Evolutionary conservation across 2,329 filamentous ascomycete species (phyloP), one percentile per base, ranked within the genome.

Genomic region (Talaromyces amestolkiae): DNA sequence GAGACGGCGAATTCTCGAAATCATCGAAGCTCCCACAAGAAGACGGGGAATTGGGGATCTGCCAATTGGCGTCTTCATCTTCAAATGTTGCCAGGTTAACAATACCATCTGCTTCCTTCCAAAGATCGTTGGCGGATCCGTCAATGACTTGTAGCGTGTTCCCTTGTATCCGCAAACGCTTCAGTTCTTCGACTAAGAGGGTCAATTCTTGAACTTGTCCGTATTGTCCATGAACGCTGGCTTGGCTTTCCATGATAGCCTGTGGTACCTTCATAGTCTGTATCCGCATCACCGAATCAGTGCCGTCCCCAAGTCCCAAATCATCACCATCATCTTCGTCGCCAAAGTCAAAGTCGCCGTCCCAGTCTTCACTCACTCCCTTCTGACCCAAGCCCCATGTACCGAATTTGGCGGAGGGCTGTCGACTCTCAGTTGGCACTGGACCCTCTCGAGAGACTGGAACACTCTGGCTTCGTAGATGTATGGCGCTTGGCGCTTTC

Each of bases 361-460:
- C 87, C 87, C 87, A 89, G 72, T 89, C 87, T 72, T 89, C 87
- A 27, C 84, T 89, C 24, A 87, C 86, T 56, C 84, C 86, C 71
- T 89, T 89, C 73, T 83, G 87, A 19, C 87, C 87, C 35, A 89
- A 79, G n/a, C 86, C 85, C 87, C 87, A 89, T 3, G 87, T 88
- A 47, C 86, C 86, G 71, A 88, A 89, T 71, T 89, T 89, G 70
- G 77, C 75, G 24, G 78, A 78, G 76, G 85, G 70, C 77, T 86
- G 74, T 77, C 82, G 69, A 76, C 81, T 69, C 74, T 85, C 75
- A 72, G 78, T 77, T 77, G 81, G 73, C 78, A 83, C 65, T 74
- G 81, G 70, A 75, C 79, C 68, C 72, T 82, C 78, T 82, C 86
- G 70, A 75, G 86, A 69, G 17, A 86, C 83, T 11, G 87, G 87